Evolutionary conservation across 2,329 filamentous ascomycete species (phyloP).

Genomic region (Microsporum canis): DNA sequence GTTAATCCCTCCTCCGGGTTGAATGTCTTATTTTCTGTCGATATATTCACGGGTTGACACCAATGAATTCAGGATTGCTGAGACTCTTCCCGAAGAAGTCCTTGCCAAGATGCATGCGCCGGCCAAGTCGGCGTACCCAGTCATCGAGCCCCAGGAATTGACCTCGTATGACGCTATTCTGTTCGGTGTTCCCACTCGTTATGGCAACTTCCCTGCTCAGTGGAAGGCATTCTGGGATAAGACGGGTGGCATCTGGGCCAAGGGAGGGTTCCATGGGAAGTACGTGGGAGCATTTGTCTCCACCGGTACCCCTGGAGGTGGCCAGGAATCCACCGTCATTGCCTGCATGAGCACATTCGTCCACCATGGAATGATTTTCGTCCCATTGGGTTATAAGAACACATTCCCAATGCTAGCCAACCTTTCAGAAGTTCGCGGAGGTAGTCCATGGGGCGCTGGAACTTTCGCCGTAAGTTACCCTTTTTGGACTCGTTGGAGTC

Average conservation of each 20-base stretch:
- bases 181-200: constrained; percentile 88
- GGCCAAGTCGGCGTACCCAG: constrained; percentile 56
- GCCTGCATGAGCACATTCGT: constrained; percentile 70
- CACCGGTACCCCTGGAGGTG: constrained; percentile 73
- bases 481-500: neutral
- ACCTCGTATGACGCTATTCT: constrained; percentile 77
- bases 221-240: constrained; percentile 83
- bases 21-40: neutral
- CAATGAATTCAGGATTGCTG: constrained; percentile 49
- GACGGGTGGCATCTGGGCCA: constrained; percentile 73
- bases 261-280: constrained; percentile 72
- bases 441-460: constrained; percentile 84
- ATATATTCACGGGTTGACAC: neutral
- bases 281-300: constrained; percentile 83
- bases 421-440: constrained; percentile 70
- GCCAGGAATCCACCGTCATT: constrained; percentile 81
- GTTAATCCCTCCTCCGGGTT: constrained; percentile 18
- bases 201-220: constrained; percentile 93
- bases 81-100: constrained; percentile 78
- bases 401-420: constrained; percentile 59
- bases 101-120: constrained; percentile 86
- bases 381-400: constrained; percentile 87
- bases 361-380: constrained; percentile 92
- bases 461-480: constrained; percentile 59
- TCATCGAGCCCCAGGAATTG: constrained; percentile 52